Conservation (phyloP, 768 basidiomycete species). For the Calocera viscosa region DNA sequence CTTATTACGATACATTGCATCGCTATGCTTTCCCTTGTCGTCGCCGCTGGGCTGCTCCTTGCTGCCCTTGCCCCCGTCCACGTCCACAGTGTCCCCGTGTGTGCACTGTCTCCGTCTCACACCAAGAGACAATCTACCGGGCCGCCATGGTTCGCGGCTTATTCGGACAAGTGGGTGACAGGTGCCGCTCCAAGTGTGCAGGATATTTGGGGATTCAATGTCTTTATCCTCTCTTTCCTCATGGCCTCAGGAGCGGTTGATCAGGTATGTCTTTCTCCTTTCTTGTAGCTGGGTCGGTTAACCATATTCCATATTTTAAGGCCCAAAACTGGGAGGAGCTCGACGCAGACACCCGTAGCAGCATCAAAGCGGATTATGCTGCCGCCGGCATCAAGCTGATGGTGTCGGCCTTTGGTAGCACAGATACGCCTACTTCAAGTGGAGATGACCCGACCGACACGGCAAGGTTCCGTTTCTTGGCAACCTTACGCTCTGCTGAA, state of each 20-base stretch:
- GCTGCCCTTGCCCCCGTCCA: not conserved
- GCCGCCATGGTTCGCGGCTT: not conserved
- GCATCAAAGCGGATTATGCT: conserved; percentile 41
- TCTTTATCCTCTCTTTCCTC: conserved; percentile 14
- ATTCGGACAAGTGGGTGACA: conserved; percentile 1
- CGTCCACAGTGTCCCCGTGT: not conserved
- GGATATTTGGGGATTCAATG: conserved; percentile 14
- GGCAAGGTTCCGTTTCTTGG: too few species aligned
- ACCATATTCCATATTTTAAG: too few species aligned
- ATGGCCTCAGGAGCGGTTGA: conserved; percentile 11
- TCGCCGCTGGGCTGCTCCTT: not conserved
- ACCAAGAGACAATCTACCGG: not conserved
- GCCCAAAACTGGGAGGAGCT: conserved; percentile 44
- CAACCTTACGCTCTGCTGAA: too few species aligned
- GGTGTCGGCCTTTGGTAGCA: conserved; percentile 30
- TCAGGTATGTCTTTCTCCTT: too few species aligned
- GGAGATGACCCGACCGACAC: conserved; percentile 49
- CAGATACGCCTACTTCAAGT: conserved; percentile 43
- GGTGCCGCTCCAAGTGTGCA: not conserved
- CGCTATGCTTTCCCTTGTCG: not conserved
- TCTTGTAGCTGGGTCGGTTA: too few species aligned
- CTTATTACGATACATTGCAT: not conserved
- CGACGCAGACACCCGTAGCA: conserved; percentile 34
- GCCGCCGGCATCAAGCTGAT: conserved; percentile 49
- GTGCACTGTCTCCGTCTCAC: not conserved